Evolutionary conservation across 768 basidiomycete species (phyloP).

Genomic region (Termitomyces sp.): DNA sequence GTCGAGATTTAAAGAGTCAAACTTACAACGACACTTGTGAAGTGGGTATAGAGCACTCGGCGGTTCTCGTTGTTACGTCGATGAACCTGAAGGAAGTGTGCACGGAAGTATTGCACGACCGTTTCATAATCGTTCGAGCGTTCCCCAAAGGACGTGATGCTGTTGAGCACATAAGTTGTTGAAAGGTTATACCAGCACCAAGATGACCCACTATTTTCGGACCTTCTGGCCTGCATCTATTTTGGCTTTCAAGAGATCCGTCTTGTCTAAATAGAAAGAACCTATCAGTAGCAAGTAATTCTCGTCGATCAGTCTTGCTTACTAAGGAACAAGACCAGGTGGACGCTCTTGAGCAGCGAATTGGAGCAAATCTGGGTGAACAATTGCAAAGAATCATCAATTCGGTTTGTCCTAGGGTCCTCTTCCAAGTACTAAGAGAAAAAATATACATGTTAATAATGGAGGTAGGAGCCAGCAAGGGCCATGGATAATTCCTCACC

Average conservation of each 20-base stretch:
- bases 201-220: conserved; percentile 64
- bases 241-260: conserved; percentile 70
- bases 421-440: conserved; percentile 71
- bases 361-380: conserved; percentile 86
- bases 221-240: conserved; percentile 64
- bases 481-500: conserved; percentile 25
- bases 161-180: conserved; percentile 18
- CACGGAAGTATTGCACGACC: conserved; percentile 81
- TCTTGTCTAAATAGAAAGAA: conserved; percentile 48
- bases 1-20: not conserved
- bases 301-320: conserved; percentile 17
- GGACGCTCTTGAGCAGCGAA: conserved; percentile 65
- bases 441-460: not conserved
- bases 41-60: conserved; percentile 75
- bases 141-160: conserved; percentile 78
- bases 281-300: not conserved
- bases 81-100: conserved; percentile 82
- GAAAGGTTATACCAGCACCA: not conserved
- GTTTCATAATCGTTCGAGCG: conserved; percentile 78
- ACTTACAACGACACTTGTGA: conserved; percentile 74
- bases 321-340: conserved; percentile 56
- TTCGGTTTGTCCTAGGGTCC: conserved; percentile 78
- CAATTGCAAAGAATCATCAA: conserved; percentile 84
- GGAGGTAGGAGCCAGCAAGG: not conserved
- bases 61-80: conserved; percentile 73